These are phyloP conservation scores for Fusarium denticulatum DNA, from an alignment of 2,329 filamentous ascomycete genomes.

Conservation along the genomic window DNA sequence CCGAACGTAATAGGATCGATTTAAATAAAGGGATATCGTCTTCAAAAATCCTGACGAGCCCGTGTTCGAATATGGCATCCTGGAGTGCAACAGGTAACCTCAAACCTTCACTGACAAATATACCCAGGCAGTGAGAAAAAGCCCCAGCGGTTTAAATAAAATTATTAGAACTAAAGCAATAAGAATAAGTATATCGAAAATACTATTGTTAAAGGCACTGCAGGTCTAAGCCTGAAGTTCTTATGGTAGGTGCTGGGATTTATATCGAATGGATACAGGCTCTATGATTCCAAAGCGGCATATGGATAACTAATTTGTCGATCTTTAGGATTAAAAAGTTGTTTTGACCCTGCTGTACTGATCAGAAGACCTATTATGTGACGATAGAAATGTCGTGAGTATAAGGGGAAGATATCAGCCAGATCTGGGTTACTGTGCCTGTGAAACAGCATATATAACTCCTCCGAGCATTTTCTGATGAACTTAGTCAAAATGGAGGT, in stretches of 20 bases:
- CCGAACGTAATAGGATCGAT: neutral
- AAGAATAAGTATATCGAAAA: neutral
- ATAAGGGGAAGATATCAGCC: neutral
- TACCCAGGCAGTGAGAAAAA: neutral
- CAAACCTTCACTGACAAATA: neutral
- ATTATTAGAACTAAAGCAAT: neutral
- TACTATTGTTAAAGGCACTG: neutral
- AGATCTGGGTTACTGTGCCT: neutral
- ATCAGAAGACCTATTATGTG: neutral
- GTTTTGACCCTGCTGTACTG: too few species aligned
- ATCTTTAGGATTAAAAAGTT: neutral
- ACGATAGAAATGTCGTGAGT: neutral
- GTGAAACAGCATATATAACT: neutral
- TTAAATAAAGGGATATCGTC: neutral
- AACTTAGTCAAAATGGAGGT: neutral
- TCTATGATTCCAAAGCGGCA: neutral
- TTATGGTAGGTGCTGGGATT: neutral
- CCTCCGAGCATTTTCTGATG: neutral
- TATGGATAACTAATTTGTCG: neutral
- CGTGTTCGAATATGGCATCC: neutral
- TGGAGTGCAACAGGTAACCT: too few species aligned
- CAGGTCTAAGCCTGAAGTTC: neutral
- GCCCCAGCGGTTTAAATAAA: accelerated
- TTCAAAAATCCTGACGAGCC: neutral
- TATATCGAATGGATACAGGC: neutral